phyloP scores from a whole-genome alignment of 2,329 filamentous ascomycete species.

The Aspergillus cejpii region DNA sequence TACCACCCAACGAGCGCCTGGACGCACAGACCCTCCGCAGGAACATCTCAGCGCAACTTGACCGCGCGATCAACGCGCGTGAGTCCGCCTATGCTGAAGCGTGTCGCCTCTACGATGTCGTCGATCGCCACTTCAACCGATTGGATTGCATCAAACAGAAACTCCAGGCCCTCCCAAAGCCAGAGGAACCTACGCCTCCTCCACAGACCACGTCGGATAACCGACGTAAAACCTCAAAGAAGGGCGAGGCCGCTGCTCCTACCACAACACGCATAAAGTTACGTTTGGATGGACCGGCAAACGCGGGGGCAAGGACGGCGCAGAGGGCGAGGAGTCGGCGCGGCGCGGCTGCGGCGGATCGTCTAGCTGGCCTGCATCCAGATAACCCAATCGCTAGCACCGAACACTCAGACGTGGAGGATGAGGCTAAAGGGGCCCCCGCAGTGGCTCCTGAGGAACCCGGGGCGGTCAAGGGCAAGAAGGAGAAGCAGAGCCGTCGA shows the following conservation, averaged over 20 bases:
- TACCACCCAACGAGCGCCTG: constrained; percentile 45
- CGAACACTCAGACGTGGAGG: constrained; percentile 41
- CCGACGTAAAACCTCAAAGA: constrained; percentile 37
- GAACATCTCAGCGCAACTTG: constrained; percentile 51
- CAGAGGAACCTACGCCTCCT: constrained; percentile 54
- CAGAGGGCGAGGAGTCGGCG: constrained; percentile 37
- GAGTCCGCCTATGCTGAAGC: constrained; percentile 54
- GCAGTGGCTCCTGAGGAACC: constrained; percentile 15
- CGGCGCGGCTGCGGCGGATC: constrained; percentile 30
- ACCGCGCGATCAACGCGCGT: constrained; percentile 49
- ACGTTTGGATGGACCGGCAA: constrained; percentile 30
- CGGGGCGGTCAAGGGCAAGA: constrained; percentile 30
- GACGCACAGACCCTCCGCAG: constrained; percentile 48
- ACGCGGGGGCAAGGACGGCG: constrained; percentile 15
- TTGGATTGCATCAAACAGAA: constrained; percentile 56
- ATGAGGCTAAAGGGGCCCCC: constrained; percentile 24
- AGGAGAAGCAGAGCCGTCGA: constrained; percentile 37
- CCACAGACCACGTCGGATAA: constrained; percentile 30
- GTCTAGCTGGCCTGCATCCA: constrained; percentile 36
- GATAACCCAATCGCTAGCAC: constrained; percentile 44
- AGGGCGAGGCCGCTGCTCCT: constrained; percentile 27
- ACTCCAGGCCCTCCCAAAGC: constrained; percentile 55
- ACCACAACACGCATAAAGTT: constrained; percentile 39
- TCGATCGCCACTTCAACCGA: constrained; percentile 52
- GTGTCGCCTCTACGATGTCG: constrained; percentile 50